These are phyloP conservation scores for Phytomonas francai DNA, from an alignment of 208 protist species.

Conservation along the genomic window DNA sequence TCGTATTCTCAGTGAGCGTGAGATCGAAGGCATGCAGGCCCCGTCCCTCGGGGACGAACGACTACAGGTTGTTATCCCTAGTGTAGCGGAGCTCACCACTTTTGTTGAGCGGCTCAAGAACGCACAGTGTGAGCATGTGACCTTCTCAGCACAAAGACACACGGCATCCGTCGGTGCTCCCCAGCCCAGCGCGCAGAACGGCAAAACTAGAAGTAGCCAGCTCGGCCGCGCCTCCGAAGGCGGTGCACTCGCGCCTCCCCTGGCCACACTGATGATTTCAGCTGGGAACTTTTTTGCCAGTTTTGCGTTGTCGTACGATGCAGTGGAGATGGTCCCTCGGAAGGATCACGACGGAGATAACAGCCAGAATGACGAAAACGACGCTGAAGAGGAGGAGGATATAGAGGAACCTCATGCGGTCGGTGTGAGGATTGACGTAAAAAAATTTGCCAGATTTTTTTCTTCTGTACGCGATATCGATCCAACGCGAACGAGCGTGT, in stretches of 20 bases:
- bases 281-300: constrained; percentile 49
- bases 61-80: constrained; percentile 46
- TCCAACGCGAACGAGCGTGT: constrained; percentile 36
- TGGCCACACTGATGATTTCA: constrained; percentile 21
- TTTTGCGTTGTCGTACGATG: constrained; percentile 61
- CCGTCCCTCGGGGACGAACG: constrained; percentile 39
- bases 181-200: neutral
- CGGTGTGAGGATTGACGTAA: constrained; percentile 53
- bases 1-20: constrained; percentile 46
- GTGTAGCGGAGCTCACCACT: constrained; percentile 50
- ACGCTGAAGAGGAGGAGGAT: constrained; percentile 8
- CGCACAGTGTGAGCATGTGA: constrained; percentile 51
- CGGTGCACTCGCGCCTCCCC: neutral
- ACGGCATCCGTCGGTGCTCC: neutral
- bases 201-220: neutral
- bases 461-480: constrained; percentile 45
- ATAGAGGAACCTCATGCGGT: constrained; percentile 11
- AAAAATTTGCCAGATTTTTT: constrained; percentile 68
- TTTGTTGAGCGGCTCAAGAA: constrained; percentile 72
- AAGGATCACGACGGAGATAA: neutral
- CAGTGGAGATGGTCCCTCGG: constrained; percentile 23
- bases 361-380: constrained; percentile 3
- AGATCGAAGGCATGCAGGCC: constrained; percentile 40
- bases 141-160: constrained; percentile 30
- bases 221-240: neutral